phyloP scores from a whole-genome alignment of 345 rosid genomes.

The Mercurialis annua region DNA sequence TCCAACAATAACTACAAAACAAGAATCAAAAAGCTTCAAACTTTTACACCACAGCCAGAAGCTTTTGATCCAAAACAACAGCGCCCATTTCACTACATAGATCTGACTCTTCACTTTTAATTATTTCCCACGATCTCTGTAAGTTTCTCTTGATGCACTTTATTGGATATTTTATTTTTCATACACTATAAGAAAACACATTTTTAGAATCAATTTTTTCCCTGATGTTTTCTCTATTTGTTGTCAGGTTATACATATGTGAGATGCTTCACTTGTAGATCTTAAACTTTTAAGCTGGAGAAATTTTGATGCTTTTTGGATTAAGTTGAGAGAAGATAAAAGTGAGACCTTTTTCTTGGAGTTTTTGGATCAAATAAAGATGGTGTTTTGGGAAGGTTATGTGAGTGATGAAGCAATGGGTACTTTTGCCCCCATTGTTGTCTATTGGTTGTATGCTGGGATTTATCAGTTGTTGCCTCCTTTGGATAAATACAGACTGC shows the following conservation, averaged over 20 bases:
- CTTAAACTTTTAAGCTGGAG: constrained; percentile 10
- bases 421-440: constrained; percentile 62
- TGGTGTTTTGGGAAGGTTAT: constrained; percentile 78
- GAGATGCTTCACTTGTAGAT: constrained; percentile 5
- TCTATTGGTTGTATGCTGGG: constrained; percentile 71
- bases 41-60: neutral
- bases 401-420: constrained; percentile 72
- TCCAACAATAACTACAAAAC: neutral
- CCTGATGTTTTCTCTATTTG: neutral
- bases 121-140: neutral
- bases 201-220: too few species aligned
- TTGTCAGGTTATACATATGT: constrained; percentile 18
- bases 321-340: neutral
- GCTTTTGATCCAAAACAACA: neutral
- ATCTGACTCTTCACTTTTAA: neutral
- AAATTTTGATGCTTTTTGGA: neutral
- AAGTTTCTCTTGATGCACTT: neutral
- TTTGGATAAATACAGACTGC: constrained; percentile 52
- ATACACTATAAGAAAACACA: neutral
- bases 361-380: constrained; percentile 22
- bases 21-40: neutral
- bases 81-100: neutral
- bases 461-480: constrained; percentile 60
- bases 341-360: neutral
- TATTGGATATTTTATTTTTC: too few species aligned